These are phyloP conservation scores for Fusarium solani-melongenae DNA, from an alignment of 2,329 filamentous ascomycete species.

Conservation along the genomic window DNA sequence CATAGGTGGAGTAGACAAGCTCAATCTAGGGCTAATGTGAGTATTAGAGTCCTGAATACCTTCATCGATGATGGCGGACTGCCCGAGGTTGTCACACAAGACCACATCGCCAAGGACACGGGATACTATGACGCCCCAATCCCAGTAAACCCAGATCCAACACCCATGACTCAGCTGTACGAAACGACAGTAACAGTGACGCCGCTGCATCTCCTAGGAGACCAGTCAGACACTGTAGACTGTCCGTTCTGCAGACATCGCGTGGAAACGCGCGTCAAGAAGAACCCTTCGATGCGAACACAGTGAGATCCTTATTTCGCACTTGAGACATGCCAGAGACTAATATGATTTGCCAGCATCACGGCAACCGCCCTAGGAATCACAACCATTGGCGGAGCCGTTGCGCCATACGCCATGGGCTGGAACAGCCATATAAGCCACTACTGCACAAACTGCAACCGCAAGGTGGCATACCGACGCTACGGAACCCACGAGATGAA, in stretches of 20 bases:
- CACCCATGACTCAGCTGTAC: constrained; percentile 3
- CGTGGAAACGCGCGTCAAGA: constrained; percentile 35
- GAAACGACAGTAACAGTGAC: constrained; percentile 24
- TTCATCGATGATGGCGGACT: constrained; percentile 30
- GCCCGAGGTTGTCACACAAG: constrained; percentile 28
- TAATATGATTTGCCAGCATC: constrained; percentile 11
- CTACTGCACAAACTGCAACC: constrained; percentile 37
- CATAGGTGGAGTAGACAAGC: neutral
- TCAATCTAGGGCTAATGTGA: neutral
- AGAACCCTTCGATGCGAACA: constrained; percentile 31
- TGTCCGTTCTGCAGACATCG: constrained; percentile 38
- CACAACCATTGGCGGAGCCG: constrained; percentile 33
- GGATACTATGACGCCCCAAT: constrained; percentile 28
- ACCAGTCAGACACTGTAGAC: constrained; percentile 38
- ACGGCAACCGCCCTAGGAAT: constrained; percentile 35
- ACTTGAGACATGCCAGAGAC: rapidly evolving
- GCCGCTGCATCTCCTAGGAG: constrained; percentile 32
- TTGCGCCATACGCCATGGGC: constrained; percentile 32
- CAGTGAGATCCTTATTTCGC: constrained; percentile 19
- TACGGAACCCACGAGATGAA: constrained; percentile 23
- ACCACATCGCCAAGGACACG: neutral
- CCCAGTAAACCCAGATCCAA: constrained; percentile 30
- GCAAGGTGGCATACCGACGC: constrained; percentile 33
- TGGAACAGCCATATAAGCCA: constrained; percentile 35
- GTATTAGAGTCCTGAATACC: constrained; percentile 10